Conservation (phyloP, 371 early-diverging fungal genomes). For the Rhizopus microsporus region DNA sequence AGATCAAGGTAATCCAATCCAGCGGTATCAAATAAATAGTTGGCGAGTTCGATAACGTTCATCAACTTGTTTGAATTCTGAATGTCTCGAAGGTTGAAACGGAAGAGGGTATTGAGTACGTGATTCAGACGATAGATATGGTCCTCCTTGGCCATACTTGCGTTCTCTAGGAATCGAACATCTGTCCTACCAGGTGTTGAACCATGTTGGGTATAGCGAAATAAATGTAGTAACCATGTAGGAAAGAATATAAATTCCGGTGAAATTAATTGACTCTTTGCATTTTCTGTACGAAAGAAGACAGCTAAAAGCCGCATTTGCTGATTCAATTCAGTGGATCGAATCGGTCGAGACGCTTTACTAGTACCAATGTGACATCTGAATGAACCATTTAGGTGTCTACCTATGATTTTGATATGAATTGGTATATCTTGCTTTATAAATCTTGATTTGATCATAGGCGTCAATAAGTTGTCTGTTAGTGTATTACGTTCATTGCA, state of each 20-base stretch:
- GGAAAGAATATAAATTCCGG: slow-evolving; percentile 51
- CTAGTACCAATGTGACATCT: slow-evolving; percentile 50
- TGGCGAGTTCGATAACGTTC: slow-evolving; percentile 31
- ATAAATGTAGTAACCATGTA: slow-evolving; percentile 48
- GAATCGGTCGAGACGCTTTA: slow-evolving; percentile 46
- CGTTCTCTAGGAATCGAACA: slow-evolving; percentile 45
- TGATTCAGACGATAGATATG: slow-evolving; percentile 51
- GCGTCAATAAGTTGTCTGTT: slow-evolving; percentile 33
- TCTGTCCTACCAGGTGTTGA: slow-evolving; percentile 46
- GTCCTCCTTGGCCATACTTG: slow-evolving; percentile 45
- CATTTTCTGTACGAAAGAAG: slow-evolving; percentile 43
- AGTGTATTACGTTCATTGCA: slow-evolving; percentile 30
- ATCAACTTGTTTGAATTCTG: slow-evolving; percentile 26
- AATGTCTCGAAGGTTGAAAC: slow-evolving; percentile 41
- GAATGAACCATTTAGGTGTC: slow-evolving; percentile 48
- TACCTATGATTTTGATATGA: slow-evolving; percentile 46
- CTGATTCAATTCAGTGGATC: slow-evolving; percentile 33
- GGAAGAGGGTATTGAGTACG: slow-evolving; percentile 46
- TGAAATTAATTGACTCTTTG: slow-evolving; percentile 33
- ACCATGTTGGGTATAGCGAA: slow-evolving; percentile 45
- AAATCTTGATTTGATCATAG: slow-evolving; percentile 3
- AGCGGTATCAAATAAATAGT: slow-evolving; percentile 41
- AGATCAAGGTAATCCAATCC: slow-evolving; percentile 32
- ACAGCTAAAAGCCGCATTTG: slow-evolving; percentile 47
- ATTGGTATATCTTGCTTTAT: slow-evolving; percentile 30